Evolutionary conservation across 2,329 filamentous ascomycete genomes (phyloP).

Genomic region (Botrytis porri): DNA sequence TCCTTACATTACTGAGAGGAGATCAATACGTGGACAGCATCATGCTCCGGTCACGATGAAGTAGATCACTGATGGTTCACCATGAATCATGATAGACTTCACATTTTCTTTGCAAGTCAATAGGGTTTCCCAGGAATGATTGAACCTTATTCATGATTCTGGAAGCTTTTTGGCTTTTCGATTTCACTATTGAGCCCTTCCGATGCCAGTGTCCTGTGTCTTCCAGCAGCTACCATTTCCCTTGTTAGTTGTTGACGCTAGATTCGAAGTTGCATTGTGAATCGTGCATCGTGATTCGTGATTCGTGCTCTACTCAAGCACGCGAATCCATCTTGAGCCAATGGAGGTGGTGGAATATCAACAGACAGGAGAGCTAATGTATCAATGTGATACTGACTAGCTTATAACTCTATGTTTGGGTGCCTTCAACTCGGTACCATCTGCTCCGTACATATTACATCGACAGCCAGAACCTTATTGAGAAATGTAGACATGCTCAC

Average conservation of each 20-base stretch:
- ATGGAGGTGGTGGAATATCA: not conserved
- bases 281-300: not conserved
- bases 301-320: not conserved
- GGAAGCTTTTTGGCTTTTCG: slow-evolving; percentile 7
- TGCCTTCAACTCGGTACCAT: slow-evolving; percentile 6
- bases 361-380: slow-evolving; percentile 1
- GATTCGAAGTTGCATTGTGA: slow-evolving; percentile 1
- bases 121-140: not conserved
- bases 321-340: not conserved
- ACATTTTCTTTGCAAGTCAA: not conserved
- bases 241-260: not conserved
- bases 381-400: not conserved
- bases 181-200: not conserved
- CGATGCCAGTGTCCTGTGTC: not conserved
- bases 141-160: slow-evolving; percentile 10
- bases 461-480: not conserved
- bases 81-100: not conserved
- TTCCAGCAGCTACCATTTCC: slow-evolving; percentile 9
- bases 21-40: not conserved
- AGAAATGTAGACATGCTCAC: not conserved
- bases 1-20: not conserved
- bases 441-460: not conserved
- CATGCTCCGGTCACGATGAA: not conserved
- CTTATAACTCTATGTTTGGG: slow-evolving; percentile 1
- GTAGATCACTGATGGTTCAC: not conserved